Conservation (phyloP, 306 rosid genomes). For the Malus sylvestris region DNA sequence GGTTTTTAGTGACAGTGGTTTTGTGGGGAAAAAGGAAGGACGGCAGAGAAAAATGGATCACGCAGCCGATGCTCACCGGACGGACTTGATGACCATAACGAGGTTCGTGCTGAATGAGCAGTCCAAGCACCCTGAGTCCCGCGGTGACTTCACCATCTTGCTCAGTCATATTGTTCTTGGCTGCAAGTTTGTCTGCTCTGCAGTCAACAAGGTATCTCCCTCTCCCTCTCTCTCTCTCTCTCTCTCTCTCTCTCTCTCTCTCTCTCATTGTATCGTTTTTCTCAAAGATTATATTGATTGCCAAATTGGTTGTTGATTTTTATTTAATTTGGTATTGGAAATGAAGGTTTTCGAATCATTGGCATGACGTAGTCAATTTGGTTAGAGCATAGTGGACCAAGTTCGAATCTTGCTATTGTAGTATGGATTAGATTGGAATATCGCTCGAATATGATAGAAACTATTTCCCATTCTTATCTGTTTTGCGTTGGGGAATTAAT, state of each 20-base stretch:
- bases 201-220: slow-evolving; percentile 66
- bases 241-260: not conserved
- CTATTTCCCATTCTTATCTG: not conserved
- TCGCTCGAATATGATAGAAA: too few species aligned
- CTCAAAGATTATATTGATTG: not conserved
- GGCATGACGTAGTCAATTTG: not conserved
- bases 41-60: slow-evolving; percentile 49
- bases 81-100: slow-evolving; percentile 94
- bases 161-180: slow-evolving; percentile 96
- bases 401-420: not conserved
- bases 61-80: slow-evolving; percentile 74
- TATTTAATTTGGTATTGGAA: not conserved
- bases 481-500: too few species aligned
- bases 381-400: not conserved
- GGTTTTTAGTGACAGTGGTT: not conserved
- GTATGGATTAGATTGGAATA: not conserved
- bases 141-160: slow-evolving; percentile 91
- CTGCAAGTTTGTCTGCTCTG: slow-evolving; percentile 89
- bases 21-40: not conserved
- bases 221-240: not conserved
- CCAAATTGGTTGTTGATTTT: not conserved
- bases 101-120: slow-evolving; percentile 89
- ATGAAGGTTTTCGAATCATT: not conserved
- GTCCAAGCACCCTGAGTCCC: slow-evolving; percentile 73
- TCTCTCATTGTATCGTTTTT: not conserved